Evolutionary conservation across 2,329 filamentous ascomycete genomes (phyloP).

Genomic region (Pyricularia grisea): DNA sequence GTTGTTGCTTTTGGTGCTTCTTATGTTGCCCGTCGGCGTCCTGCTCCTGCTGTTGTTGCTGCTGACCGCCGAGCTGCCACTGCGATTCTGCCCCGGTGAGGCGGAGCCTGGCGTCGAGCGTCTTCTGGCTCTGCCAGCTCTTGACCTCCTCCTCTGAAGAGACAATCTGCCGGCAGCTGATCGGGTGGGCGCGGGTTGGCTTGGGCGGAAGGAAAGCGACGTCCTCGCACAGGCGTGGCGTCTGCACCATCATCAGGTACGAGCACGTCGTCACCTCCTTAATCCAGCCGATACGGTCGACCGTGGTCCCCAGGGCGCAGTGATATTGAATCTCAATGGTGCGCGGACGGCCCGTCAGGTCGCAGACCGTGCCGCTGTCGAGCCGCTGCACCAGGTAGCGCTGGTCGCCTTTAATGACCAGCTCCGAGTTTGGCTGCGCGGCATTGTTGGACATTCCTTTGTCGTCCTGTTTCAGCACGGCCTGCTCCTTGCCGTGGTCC

Average conservation of each 20-base stretch:
- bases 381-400: conserved; percentile 75
- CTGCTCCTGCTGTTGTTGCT: conserved; percentile 8
- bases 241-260: conserved; percentile 89
- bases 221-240: conserved; percentile 78
- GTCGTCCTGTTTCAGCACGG: neutral
- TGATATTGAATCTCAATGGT: conserved; percentile 76
- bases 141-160: conserved; percentile 33
- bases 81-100: conserved; percentile 19
- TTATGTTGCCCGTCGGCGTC: conserved; percentile 3
- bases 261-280: conserved; percentile 87
- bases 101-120: conserved; percentile 25
- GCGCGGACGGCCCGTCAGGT: conserved; percentile 71
- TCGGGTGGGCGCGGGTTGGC: conserved; percentile 65
- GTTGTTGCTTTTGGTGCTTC: conserved; percentile 1
- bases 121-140: conserved; percentile 25
- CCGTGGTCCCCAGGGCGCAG: conserved; percentile 65
- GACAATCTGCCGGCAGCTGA: conserved; percentile 67
- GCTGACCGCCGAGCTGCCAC: conserved; percentile 13
- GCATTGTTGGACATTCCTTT: neutral
- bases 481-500: conserved; percentile 6
- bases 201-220: conserved; percentile 77
- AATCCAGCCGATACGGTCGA: conserved; percentile 79
- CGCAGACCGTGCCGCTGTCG: conserved; percentile 71
- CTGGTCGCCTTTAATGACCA: conserved; percentile 76
- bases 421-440: conserved; percentile 35